These are phyloP conservation scores for Solanum peruvianum DNA, from an alignment of 257 asterid species.

Conservation along the genomic window DNA sequence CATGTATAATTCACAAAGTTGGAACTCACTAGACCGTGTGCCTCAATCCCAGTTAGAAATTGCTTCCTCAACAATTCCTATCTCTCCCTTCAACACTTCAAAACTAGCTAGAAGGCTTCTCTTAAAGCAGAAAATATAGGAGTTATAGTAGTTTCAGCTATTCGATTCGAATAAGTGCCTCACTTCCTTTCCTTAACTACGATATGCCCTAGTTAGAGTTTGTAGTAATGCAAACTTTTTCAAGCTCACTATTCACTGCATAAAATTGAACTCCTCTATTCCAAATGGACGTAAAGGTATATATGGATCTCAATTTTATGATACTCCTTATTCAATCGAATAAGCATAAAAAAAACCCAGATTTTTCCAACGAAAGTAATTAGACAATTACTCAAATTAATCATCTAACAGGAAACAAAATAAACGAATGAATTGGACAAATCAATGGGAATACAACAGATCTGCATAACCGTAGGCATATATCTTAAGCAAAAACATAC, in stretches of 20 bases:
- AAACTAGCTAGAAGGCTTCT: not conserved
- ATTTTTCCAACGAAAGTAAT: not conserved
- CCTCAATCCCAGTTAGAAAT: not conserved
- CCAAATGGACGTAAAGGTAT: not conserved
- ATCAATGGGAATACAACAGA: not conserved
- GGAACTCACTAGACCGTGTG: not conserved
- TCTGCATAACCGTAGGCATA: not conserved
- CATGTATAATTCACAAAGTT: not conserved
- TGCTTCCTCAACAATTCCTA: not conserved
- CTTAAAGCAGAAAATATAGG: not conserved
- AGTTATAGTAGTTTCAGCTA: not conserved
- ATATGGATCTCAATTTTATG: not conserved
- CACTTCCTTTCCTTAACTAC: not conserved
- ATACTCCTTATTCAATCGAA: not conserved
- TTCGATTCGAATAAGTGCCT: not conserved
- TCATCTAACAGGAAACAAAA: not conserved
- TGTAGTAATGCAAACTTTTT: not conserved
- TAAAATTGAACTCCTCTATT: not conserved
- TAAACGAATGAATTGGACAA: not conserved
- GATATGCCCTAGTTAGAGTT: not conserved
- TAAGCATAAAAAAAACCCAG: not conserved
- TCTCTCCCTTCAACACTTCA: not conserved
- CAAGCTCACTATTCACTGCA: not conserved
- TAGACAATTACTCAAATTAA: not conserved
- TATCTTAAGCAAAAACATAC: not conserved